Percentiles rank a stretch among this genome's conserved stretches.
These are phyloP conservation scores for Suaeda aralocaspica DNA, from an alignment of 148 eudicot genomes.

Conservation along the genomic window DNA sequence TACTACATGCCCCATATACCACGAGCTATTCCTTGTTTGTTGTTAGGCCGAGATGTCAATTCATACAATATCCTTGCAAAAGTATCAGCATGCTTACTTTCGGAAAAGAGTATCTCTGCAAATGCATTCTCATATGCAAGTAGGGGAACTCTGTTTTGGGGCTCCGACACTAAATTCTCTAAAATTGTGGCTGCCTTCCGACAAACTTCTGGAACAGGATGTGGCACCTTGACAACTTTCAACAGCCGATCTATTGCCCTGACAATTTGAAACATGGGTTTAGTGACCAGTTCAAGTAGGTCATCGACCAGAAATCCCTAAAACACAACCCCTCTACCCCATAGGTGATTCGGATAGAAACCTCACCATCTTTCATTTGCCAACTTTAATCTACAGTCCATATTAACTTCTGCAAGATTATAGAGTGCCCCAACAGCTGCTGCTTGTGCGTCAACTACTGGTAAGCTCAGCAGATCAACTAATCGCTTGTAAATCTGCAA, in stretches of 20 bases:
- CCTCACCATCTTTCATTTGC: conserved; percentile 85
- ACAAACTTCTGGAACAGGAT: conserved; percentile 88
- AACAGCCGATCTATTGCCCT: conserved; percentile 90
- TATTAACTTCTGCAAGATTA: conserved; percentile 84
- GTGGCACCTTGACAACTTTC: conserved; percentile 75
- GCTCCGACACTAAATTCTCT: conserved; percentile 84
- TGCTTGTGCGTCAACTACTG: conserved; percentile 80
- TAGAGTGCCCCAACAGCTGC: conserved; percentile 93
- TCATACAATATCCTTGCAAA: conserved; percentile 89
- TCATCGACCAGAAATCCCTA: background rate
- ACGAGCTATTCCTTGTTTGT: conserved; percentile 64
- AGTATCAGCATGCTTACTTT: conserved; percentile 68
- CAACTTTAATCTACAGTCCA: conserved; percentile 87
- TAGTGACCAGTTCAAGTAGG: conserved; percentile 1
- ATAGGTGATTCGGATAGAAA: background rate
- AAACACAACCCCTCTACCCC: background rate
- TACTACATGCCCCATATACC: conserved; percentile 89
- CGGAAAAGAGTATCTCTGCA: conserved; percentile 87
- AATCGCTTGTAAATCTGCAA: conserved; percentile 79
- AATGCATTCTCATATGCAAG: conserved; percentile 86
- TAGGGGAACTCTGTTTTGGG: conserved; percentile 71
- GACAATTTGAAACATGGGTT: conserved; percentile 15
- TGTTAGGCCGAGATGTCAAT: conserved; percentile 79
- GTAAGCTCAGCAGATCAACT: conserved; percentile 79
- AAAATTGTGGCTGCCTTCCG: conserved; percentile 78